These are phyloP conservation scores for Chaetomium fimeti DNA, from an alignment of 495 filamentous ascomycete species.

Conservation along the genomic window DNA sequence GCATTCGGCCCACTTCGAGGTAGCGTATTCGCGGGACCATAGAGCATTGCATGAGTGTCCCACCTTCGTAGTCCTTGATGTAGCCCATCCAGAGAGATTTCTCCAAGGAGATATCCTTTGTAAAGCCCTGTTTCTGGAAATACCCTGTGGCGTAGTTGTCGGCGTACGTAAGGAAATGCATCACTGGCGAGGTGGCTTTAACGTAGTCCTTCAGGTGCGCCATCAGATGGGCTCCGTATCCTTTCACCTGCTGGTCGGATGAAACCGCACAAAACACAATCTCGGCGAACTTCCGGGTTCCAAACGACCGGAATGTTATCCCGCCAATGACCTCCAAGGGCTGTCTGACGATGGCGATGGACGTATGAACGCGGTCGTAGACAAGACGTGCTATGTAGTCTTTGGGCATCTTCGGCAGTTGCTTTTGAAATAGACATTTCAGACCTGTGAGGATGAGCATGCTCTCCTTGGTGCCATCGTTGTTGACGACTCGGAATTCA, in stretches of 20 bases:
- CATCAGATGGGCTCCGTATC: conserved; percentile 96
- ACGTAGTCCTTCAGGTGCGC: conserved; percentile 97
- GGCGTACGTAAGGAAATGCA: conserved; percentile 96
- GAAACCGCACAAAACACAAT: conserved; percentile 98
- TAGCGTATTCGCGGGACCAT: conserved; percentile 93
- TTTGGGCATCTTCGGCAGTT: conserved; percentile 96
- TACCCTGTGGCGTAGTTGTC: conserved; percentile 98
- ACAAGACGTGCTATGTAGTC: conserved; percentile 97
- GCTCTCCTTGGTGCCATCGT: conserved; percentile 78
- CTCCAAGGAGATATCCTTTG: conserved; percentile 91
- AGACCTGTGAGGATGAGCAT: conserved; percentile 88
- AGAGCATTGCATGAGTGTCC: conserved; percentile 96
- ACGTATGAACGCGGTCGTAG: conserved; percentile 89
- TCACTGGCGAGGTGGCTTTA: conserved; percentile 88
- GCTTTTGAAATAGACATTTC: conserved; percentile 97
- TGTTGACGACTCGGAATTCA: conserved; percentile 94
- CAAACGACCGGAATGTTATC: conserved; percentile 91
- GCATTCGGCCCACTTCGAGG: conserved; percentile 82
- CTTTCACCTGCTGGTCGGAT: conserved; percentile 95
- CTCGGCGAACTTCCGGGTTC: conserved; percentile 84
- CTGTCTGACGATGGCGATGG: conserved; percentile 91
- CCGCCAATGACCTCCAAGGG: conserved; percentile 89
- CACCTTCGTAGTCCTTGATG: conserved; percentile 98
- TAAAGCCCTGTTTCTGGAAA: conserved; percentile 98
- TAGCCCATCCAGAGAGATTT: conserved; percentile 94